These are phyloP conservation scores for Botryotinia narcissicola DNA, from an alignment of 2,329 filamentous ascomycete genomes.

Conservation along the genomic window DNA sequence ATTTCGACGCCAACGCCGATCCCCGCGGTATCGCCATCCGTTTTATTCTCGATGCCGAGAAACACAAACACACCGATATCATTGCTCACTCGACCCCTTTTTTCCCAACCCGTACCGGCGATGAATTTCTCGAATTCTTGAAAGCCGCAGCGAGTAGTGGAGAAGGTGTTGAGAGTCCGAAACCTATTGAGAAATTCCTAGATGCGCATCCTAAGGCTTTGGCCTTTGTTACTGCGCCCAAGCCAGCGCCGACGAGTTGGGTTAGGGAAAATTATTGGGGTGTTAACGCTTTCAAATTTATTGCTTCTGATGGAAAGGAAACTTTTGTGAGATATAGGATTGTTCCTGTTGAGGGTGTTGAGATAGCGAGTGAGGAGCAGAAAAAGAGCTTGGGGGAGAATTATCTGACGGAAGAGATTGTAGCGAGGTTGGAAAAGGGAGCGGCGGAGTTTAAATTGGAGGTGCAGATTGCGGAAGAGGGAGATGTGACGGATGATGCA, in stretches of 20 bases:
- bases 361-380: conserved; percentile 42
- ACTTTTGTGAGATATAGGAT: conserved; percentile 51
- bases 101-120: conserved; percentile 53
- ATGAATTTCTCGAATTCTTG: conserved; percentile 51
- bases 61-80: conserved; percentile 53
- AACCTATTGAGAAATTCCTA: conserved; percentile 44
- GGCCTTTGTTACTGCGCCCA: conserved; percentile 49
- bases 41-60: conserved; percentile 44
- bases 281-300: conserved; percentile 50
- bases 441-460: conserved; percentile 47
- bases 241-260: conserved; percentile 50
- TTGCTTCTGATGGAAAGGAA: conserved; percentile 42
- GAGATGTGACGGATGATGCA: conserved; percentile 48
- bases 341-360: conserved; percentile 45
- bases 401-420: conserved; percentile 52
- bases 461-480: conserved; percentile 50
- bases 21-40: conserved; percentile 50
- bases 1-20: conserved; percentile 47
- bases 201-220: conserved; percentile 46
- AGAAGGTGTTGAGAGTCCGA: background rate
- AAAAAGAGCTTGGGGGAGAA: conserved; percentile 41
- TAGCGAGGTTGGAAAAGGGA: conserved; percentile 39
- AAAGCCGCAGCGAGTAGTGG: conserved; percentile 41
- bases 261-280: conserved; percentile 48
- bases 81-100: conserved; percentile 51